Base-by-base conservation (phyloP, 192 early-diverging fungal species). In the Cladochytrium replicatum region DNA sequence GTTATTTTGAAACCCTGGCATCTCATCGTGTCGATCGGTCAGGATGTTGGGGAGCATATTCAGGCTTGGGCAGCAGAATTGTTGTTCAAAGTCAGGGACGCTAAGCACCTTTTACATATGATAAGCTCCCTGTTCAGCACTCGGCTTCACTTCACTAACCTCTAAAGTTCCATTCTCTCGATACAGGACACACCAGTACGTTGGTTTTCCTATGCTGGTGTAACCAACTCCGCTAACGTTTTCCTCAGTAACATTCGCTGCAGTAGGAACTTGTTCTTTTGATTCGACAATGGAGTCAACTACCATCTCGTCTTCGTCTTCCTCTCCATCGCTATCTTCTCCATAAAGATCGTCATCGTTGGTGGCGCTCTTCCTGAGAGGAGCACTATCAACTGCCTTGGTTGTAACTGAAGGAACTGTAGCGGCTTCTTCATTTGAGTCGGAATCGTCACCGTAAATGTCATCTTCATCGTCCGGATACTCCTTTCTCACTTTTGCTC, bases 161-260 rank as follows among this genome's bases (percentile, higher is more conserved):
- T 76, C 78, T 46, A 88, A 64, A 4, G 67, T 56, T 6, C 87
- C 86, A 40, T 83, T 69, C 8, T 63, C 61, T 22, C 75, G 61
- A 39, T 78, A 82, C 1, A 83, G 54, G 23, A 82, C 29, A 41
- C 80, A 83, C 85, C 85, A 91, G 49, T 63, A n/a, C n/a, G 67
- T 11, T 66, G 72, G 9, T 60, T 47, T 30, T 75, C 67, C 0
- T 15, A 46, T 23, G 47, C 38, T 22, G 42, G 5, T 13, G 11
- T 8, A 42, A 26, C 41, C 23, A 22, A 50, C 11, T 17, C 29
- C 40, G 21, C 43, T 66, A 21, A 52, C 32, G 17, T 66, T 66
- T 13, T 59, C 46, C 17, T 11, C 41, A 3, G 28, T 57, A 58
- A 60, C 54, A 8, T 48, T n/a, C 42, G 53, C 6, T 58, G 52